Conservation (phyloP, 805 yeast species). For the Sungouiella thailandica region DNA sequence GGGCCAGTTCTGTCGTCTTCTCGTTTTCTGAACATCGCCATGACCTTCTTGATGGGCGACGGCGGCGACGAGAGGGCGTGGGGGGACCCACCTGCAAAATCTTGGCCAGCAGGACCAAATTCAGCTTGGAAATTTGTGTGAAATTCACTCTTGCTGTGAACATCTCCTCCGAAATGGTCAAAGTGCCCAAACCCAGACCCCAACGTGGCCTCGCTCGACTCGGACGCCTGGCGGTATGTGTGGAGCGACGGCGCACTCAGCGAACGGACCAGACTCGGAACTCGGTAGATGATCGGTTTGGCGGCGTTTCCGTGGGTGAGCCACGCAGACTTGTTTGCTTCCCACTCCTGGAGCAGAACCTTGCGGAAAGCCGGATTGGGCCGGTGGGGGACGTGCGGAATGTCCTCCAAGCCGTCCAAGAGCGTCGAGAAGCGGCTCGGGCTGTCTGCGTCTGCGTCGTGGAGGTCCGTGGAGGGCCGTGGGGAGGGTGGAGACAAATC, state of each 20-base stretch:
- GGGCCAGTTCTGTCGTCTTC: too few species aligned
- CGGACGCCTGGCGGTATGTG: conserved; percentile 25
- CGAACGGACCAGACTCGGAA: conserved; percentile 5
- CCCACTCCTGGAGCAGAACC: conserved; percentile 33
- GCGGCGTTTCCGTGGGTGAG: conserved; percentile 16
- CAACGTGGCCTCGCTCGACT: neutral
- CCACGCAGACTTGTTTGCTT: conserved; percentile 21
- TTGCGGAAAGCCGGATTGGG: neutral
- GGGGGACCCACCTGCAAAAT: neutral
- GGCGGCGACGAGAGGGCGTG: conserved; percentile 9
- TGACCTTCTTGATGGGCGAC: conserved; percentile 29
- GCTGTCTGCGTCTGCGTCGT: neutral
- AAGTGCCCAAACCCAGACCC: too few species aligned
- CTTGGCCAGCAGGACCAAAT: too few species aligned
- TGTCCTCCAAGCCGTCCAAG: conserved; percentile 11
- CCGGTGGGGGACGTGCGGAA: conserved; percentile 3
- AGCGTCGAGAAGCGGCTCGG: neutral
- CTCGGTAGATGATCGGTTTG: conserved; percentile 19
- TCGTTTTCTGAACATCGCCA: conserved; percentile 20
- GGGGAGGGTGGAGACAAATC: neutral
- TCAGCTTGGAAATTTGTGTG: too few species aligned
- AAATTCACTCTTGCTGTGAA: too few species aligned
- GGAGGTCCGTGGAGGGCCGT: neutral
- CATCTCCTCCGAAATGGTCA: too few species aligned
- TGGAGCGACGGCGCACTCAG: conserved; percentile 39